A percentile compares a stretch with the other conserved stretches of the same genome.
phyloP scores from a whole-genome alignment of 768 basidiomycete species.

The Auriscalpium vulgare region DNA sequence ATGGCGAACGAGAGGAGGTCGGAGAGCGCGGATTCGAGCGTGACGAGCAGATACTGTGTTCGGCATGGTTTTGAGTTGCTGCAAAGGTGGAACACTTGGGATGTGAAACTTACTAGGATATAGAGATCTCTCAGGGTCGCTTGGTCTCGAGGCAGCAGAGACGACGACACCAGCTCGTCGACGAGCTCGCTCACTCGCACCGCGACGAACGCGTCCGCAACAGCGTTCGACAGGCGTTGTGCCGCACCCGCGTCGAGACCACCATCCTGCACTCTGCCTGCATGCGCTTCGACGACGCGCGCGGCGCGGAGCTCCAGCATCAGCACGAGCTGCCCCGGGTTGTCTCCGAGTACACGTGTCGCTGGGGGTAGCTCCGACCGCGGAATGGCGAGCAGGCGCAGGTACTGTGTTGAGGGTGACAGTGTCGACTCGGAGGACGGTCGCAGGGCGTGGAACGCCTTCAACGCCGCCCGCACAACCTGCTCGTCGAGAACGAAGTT shows the following conservation, averaged over 20 bases:
- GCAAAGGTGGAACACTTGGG: background rate
- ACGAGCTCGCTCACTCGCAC: slow-evolving; percentile 44
- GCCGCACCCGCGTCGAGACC: slow-evolving; percentile 48
- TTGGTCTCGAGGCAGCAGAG: slow-evolving; percentile 14
- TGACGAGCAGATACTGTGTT: slow-evolving; percentile 51
- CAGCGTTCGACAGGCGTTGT: slow-evolving; percentile 51
- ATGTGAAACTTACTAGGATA: slow-evolving; percentile 30
- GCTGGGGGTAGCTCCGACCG: background rate
- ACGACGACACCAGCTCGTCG: slow-evolving; percentile 17
- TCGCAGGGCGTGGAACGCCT: slow-evolving; percentile 37
- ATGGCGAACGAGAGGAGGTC: slow-evolving; percentile 55
- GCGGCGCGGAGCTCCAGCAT: slow-evolving; percentile 65
- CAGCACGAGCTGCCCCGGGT: slow-evolving; percentile 31
- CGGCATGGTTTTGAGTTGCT: background rate
- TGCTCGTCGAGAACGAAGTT: slow-evolving; percentile 73
- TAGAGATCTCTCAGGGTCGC: slow-evolving; percentile 28
- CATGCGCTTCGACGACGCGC: slow-evolving; percentile 39
- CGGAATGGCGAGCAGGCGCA: slow-evolving; percentile 38
- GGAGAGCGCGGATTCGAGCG: slow-evolving; percentile 44
- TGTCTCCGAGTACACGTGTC: slow-evolving; percentile 26
- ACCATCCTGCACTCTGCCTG: slow-evolving; percentile 20
- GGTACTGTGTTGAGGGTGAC: slow-evolving; percentile 44
- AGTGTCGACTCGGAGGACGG: slow-evolving; percentile 20
- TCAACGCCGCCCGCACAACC: slow-evolving; percentile 64
- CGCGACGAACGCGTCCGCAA: slow-evolving; percentile 65